Base-by-base conservation (phyloP, 2,329 filamentous ascomycete genomes). In the Ambrosiella beaveri region DNA sequence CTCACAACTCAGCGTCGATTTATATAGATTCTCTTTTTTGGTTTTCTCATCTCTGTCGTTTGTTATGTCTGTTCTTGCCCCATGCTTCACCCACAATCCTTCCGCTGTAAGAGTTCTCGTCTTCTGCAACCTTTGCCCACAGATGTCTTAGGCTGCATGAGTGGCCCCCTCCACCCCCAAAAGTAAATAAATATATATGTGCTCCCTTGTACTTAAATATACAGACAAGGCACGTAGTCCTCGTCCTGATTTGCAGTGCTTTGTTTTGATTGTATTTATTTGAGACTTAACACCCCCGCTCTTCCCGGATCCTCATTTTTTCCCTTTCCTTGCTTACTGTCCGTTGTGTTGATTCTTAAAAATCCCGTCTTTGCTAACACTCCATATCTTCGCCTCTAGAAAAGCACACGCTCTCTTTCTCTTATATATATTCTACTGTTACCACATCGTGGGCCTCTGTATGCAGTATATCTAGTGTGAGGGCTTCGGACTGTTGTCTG, bases 41-140 rank as follows among this genome's bases (percentile, higher is more conserved):
- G 2, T 27, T 4, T 27, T 27, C 27, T 27, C 27, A 27, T 27
- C 27, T 27, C 27, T 27, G 27, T 27, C 27, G 27, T 2, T 27
- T 27, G 27, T 11, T 38, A 54, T n/a, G 52, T 40, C 1, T n/a
- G 35, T 53, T 38, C 52, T 54, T 54, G 52, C 41, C 52, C 52
- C 27, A 54, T 17, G 52, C 37, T 54, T 41, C 37, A 39, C 41
- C 37, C 52, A 41, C 17, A 54, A 54, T 54, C 52, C 52, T 54
- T 41, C 52, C 52, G 52, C 52, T 54, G 39, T 41, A 41, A 41
- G 36, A 54, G 39, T 19, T 47, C 13, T 15, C 3, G 27, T 36
- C 12, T 19, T 37, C 17, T 51, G 47, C 13, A 51, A 36, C 47
- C 47, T 55, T 44, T 51, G 27, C 27, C 27, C 27, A 27, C 27